phyloP scores from a whole-genome alignment of 176 grass and related monocot species.

The Lolium rigidum region DNA sequence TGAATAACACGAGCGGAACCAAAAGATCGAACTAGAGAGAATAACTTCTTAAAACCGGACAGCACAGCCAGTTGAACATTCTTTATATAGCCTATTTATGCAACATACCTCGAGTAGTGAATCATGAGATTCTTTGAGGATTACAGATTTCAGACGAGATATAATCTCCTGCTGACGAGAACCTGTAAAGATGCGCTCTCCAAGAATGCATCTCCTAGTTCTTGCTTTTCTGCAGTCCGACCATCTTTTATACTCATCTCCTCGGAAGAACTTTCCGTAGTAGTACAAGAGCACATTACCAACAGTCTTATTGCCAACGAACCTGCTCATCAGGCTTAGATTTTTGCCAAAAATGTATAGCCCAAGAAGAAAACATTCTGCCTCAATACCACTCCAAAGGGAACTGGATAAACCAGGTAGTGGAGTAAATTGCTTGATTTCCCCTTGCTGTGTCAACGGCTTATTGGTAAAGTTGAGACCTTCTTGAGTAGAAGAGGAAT shows the following conservation, averaged over 20 bases:
- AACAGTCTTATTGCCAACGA: slow-evolving; percentile 63
- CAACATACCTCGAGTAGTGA: slow-evolving; percentile 69
- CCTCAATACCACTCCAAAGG: slow-evolving; percentile 67
- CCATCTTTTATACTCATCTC: slow-evolving; percentile 52
- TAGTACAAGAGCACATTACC: slow-evolving; percentile 74
- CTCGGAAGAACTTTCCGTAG: slow-evolving; percentile 79
- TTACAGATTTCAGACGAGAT: slow-evolving; percentile 65
- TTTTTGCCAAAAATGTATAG: slow-evolving; percentile 93
- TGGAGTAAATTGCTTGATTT: slow-evolving; percentile 45
- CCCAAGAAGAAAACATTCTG: slow-evolving; percentile 74
- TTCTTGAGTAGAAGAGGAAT: slow-evolving; percentile 33
- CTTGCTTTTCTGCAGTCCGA: slow-evolving; percentile 61
- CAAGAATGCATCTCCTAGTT: slow-evolving; percentile 77
- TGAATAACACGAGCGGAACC: no score
- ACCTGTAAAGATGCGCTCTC: slow-evolving; percentile 80
- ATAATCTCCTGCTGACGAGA: slow-evolving; percentile 74
- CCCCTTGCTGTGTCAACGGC: slow-evolving; percentile 22
- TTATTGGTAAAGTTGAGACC: slow-evolving; percentile 15
- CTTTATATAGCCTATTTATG: slow-evolving; percentile 9
- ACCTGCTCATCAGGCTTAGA: slow-evolving; percentile 58
- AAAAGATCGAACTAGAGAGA: no score
- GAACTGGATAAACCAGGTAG: slow-evolving; percentile 57
- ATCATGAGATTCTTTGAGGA: slow-evolving; percentile 64
- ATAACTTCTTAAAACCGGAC: no score
- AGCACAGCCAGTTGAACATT: slow-evolving; percentile 7